Conservation (phyloP, 2,329 filamentous ascomycete species). For the Pseudofabraea citricarpa region DNA sequence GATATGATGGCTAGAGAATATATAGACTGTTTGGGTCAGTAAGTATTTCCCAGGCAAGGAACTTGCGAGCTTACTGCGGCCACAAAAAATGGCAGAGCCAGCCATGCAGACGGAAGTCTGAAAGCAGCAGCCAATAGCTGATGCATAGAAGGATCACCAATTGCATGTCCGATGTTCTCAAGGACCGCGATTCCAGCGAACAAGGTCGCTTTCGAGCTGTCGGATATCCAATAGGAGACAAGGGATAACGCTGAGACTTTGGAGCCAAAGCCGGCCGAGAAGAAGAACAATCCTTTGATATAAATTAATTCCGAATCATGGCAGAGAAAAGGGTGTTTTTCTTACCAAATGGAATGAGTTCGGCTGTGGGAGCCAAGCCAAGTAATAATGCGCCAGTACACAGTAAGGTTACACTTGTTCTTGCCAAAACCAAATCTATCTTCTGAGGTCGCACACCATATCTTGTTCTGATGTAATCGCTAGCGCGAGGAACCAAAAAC, state of each 20-base stretch:
- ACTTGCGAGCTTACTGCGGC: constrained; percentile 20
- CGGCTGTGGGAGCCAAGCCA: constrained; percentile 13
- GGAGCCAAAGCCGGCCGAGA: constrained; percentile 24
- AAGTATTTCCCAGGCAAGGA: background rate
- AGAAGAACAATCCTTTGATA: constrained; percentile 20
- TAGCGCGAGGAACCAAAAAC: constrained; percentile 20
- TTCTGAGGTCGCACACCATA: constrained; percentile 13
- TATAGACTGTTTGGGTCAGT: background rate
- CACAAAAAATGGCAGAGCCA: constrained; percentile 25
- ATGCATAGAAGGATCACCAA: constrained; percentile 24
- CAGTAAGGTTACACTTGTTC: constrained; percentile 19
- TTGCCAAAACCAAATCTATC: constrained; percentile 21
- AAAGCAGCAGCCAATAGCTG: constrained; percentile 23
- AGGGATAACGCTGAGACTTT: constrained; percentile 24
- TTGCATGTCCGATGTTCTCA: constrained; percentile 24
- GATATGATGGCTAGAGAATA: constrained; percentile 1
- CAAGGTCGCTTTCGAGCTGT: constrained; percentile 20
- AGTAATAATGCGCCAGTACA: constrained; percentile 20
- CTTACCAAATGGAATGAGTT: constrained; percentile 20
- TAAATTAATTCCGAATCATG: too few species aligned
- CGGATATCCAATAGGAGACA: constrained; percentile 21
- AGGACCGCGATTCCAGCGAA: constrained; percentile 24
- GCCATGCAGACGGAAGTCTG: constrained; percentile 17
- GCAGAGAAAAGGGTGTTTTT: too few species aligned
- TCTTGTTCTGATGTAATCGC: constrained; percentile 11